Percentiles rank a stretch among this genome's conserved stretches.
These are phyloP conservation scores for Dacryopinax spathularia DNA, from an alignment of 768 basidiomycete genomes.

Conservation along the genomic window DNA sequence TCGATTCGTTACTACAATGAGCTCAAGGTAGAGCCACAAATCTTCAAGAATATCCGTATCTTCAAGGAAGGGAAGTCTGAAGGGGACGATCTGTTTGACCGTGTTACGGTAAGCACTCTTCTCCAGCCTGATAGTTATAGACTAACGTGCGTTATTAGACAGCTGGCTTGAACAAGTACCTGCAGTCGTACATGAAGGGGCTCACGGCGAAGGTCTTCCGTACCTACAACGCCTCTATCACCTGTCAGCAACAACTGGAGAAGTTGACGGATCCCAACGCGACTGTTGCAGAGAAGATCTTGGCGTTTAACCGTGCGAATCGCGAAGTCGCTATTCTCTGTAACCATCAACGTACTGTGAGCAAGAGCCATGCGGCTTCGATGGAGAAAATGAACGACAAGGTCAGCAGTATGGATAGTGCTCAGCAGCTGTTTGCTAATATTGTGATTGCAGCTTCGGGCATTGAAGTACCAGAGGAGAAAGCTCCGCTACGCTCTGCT, in stretches of 20 bases:
- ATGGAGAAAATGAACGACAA: constrained; percentile 92
- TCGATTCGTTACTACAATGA: constrained; percentile 94
- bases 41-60: constrained; percentile 95
- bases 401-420: constrained; percentile 33
- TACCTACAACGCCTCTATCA: constrained; percentile 97
- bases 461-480: constrained; percentile 93
- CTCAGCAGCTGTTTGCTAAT: not conserved
- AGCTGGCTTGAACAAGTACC: constrained; percentile 73
- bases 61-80: constrained; percentile 90
- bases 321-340: constrained; percentile 93
- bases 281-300: constrained; percentile 87
- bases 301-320: constrained; percentile 94
- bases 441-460: constrained; percentile 47
- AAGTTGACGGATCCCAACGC: constrained; percentile 39
- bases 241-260: constrained; percentile 84
- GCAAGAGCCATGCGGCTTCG: constrained; percentile 81
- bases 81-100: constrained; percentile 84
- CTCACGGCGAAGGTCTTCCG: constrained; percentile 98
- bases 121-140: not conserved
- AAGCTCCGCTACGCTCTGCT: constrained; percentile 85
- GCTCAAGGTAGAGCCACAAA: constrained; percentile 75
- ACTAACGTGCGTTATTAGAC: constrained; percentile 40
- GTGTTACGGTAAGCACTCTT: constrained; percentile 58
- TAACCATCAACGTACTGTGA: constrained; percentile 93
- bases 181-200: constrained; percentile 89